Conservation (phyloP, 352 stramenopile species). For the Aphanomyces stellatus region DNA sequence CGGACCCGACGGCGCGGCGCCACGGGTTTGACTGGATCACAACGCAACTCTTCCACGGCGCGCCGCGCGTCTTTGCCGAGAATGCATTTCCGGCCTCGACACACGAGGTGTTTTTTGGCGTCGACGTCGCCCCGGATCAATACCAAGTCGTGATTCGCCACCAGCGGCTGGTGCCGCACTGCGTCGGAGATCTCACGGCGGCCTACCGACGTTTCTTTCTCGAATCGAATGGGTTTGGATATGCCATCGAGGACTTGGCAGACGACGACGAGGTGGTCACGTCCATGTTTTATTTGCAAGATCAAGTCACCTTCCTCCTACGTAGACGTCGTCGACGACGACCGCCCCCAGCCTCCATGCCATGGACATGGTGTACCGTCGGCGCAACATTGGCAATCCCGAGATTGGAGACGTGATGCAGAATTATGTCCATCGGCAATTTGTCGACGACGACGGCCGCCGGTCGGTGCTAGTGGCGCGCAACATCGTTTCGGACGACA, state of each 20-base stretch:
- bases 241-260: background rate
- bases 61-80: background rate
- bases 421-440: conserved; percentile 13
- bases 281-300: too few species aligned
- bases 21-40: conserved; percentile 12
- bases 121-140: background rate
- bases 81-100: background rate
- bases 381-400: conserved; percentile 8
- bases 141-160: background rate
- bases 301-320: too few species aligned
- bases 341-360: background rate
- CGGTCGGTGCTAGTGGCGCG: conserved; percentile 1
- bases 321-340: too few species aligned
- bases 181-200: background rate
- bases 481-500: conserved; percentile 13
- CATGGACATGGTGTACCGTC: conserved; percentile 4
- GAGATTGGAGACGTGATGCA: background rate
- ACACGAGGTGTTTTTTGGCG: background rate
- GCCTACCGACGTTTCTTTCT: background rate
- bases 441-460: background rate
- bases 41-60: conserved; percentile 1
- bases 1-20: background rate
- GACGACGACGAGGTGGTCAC: background rate
- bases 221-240: conserved; percentile 8
- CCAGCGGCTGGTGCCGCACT: background rate